phyloP scores from a whole-genome alignment of 352 stramenopile genomes.

The Plasmopara muralis region DNA sequence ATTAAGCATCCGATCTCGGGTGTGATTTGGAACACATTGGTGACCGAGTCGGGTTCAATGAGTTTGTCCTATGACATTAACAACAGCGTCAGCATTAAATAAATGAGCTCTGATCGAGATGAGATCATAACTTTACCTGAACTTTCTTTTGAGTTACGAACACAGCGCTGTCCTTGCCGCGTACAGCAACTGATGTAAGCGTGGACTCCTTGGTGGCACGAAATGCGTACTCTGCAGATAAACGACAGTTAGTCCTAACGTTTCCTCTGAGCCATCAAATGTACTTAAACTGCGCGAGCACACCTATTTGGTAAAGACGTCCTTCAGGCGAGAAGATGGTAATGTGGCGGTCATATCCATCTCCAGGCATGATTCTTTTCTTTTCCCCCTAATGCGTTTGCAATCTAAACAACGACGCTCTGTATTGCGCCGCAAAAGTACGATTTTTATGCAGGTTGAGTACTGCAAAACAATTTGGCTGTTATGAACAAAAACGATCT shows the following conservation, averaged over 20 bases:
- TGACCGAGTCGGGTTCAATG: constrained; percentile 94
- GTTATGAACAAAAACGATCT: no score
- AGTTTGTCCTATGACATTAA: constrained; percentile 74
- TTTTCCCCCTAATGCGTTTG: constrained; percentile 9
- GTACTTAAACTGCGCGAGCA: constrained; percentile 3
- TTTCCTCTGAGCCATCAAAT: not conserved
- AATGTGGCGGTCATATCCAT: constrained; percentile 91
- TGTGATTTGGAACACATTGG: constrained; percentile 95
- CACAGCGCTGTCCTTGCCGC: constrained; percentile 89
- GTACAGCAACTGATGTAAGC: constrained; percentile 94
- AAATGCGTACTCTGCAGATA: constrained; percentile 94
- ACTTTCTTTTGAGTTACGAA: constrained; percentile 99
- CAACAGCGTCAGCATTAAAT: constrained; percentile 3
- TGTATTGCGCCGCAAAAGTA: not conserved
- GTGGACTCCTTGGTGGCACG: constrained; percentile 92
- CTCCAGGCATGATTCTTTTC: constrained; percentile 57
- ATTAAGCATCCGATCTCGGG: constrained; percentile 93
- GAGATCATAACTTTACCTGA: constrained; percentile 42
- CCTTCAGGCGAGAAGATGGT: constrained; percentile 99
- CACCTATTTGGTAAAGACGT: constrained; percentile 96
- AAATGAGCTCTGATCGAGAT: not conserved
- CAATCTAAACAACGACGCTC: constrained; percentile 14
- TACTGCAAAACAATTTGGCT: no score
- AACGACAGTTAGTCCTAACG: constrained; percentile 68
- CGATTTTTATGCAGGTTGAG: not conserved